Evolutionary conservation across 2,329 filamentous ascomycete genomes (phyloP).

Genomic region (Acrocalymma vagum): DNA sequence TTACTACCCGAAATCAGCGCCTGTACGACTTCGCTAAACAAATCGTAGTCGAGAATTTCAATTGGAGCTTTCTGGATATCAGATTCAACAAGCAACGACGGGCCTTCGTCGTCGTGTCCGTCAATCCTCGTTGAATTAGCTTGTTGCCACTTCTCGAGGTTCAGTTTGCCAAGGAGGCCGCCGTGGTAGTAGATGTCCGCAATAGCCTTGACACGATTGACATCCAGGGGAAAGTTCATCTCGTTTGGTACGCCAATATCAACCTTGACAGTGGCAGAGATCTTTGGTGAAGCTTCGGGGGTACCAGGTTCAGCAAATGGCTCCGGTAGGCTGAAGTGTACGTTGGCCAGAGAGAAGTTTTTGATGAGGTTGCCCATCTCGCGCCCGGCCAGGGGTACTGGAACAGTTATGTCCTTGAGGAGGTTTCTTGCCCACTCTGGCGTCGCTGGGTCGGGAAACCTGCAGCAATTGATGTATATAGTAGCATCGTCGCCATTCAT

Average conservation of each 20-base stretch:
- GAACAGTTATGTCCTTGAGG: constrained; percentile 81
- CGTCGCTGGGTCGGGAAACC: constrained; percentile 70
- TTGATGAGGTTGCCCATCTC: constrained; percentile 84
- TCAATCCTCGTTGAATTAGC: constrained; percentile 80
- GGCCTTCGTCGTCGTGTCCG: constrained; percentile 64
- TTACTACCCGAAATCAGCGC: constrained; percentile 78
- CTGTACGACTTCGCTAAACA: constrained; percentile 84
- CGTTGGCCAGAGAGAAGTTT: constrained; percentile 86
- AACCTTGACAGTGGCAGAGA: constrained; percentile 85
- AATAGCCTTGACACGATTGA: constrained; percentile 77
- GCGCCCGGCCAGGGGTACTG: constrained; percentile 83
- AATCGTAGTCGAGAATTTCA: constrained; percentile 79
- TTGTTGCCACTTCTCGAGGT: constrained; percentile 82
- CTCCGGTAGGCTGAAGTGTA: constrained; percentile 85
- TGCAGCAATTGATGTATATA: constrained; percentile 83
- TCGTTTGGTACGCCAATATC: constrained; percentile 81
- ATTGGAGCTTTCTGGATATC: constrained; percentile 81
- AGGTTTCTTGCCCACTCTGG: constrained; percentile 86
- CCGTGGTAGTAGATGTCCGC: constrained; percentile 83
- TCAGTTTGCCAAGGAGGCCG: constrained; percentile 80
- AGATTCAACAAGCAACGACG: constrained; percentile 77
- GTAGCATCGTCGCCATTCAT: constrained; percentile 81
- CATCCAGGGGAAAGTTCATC: constrained; percentile 84
- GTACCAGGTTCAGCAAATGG: constrained; percentile 78
- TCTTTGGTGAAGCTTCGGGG: constrained; percentile 76